These are phyloP conservation scores for Canariomyces notabilis DNA, from an alignment of 2,329 filamentous ascomycete species.

Conservation along the genomic window DNA sequence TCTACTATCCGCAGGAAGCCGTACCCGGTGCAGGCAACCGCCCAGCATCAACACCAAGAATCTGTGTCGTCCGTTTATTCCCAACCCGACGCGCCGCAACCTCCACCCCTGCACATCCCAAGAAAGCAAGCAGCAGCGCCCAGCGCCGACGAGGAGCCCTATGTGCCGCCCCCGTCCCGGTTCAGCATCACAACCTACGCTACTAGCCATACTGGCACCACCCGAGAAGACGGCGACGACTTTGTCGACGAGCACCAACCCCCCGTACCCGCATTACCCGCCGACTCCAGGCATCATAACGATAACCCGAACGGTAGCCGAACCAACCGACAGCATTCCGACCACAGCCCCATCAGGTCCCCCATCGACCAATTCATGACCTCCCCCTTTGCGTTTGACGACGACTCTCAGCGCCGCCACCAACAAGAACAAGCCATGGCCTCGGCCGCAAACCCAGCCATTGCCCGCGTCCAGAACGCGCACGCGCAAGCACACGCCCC, in stretches of 20 bases:
- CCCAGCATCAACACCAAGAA: slow-evolving; percentile 27
- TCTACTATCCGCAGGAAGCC: slow-evolving; percentile 24
- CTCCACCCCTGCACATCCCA: slow-evolving; percentile 18
- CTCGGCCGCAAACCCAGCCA: slow-evolving; percentile 11
- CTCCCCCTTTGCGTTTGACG: slow-evolving; percentile 23
- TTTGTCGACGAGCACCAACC: slow-evolving; percentile 29
- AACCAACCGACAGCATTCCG: slow-evolving; percentile 25
- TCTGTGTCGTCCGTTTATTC: slow-evolving; percentile 32
- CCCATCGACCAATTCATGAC: slow-evolving; percentile 32
- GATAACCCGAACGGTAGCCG: slow-evolving; percentile 33
- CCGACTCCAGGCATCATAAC: slow-evolving; percentile 15
- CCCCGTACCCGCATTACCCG: slow-evolving; percentile 34
- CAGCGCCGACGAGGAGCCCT: slow-evolving; percentile 32
- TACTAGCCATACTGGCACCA: slow-evolving; percentile 44
- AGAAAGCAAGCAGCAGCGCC: slow-evolving; percentile 3
- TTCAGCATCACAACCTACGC: slow-evolving; percentile 62
- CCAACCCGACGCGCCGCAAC: slow-evolving; percentile 20
- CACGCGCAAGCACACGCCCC: not conserved
- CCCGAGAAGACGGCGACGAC: slow-evolving; percentile 34
- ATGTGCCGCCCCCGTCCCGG: slow-evolving; percentile 51
- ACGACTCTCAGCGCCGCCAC: not conserved
- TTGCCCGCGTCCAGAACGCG: slow-evolving; percentile 16
- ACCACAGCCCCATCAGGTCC: slow-evolving; percentile 31
- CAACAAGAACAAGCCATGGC: slow-evolving; percentile 4
- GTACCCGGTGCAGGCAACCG: slow-evolving; percentile 16